Evolutionary conservation across 1,139 yeast species (phyloP).

Genomic region (Lodderomyces parapsilosis): DNA sequence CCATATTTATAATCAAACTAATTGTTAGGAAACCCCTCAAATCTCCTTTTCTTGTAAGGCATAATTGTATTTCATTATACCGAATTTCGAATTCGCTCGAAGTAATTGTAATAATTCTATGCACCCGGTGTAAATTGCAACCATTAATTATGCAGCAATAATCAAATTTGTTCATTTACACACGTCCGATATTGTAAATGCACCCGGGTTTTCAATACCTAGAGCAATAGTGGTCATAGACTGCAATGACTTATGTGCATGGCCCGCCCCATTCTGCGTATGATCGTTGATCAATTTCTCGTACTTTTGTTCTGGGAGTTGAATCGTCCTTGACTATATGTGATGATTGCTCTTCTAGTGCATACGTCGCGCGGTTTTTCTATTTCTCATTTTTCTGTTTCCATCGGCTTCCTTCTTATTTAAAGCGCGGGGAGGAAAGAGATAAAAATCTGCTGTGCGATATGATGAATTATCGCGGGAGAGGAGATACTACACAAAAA

Average conservation of each 20-base stretch:
- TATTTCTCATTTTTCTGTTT: no score
- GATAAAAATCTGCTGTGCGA: no score
- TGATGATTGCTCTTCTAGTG: background rate
- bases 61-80: background rate
- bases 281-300: background rate
- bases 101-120: background rate
- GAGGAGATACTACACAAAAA: background rate
- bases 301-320: background rate
- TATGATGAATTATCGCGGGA: background rate
- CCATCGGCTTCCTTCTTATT: background rate
- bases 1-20: background rate
- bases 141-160: no score
- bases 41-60: background rate
- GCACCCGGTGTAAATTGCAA: background rate
- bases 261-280: background rate
- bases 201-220: no score
- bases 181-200: background rate
- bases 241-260: background rate
- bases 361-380: no score
- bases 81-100: background rate
- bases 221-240: no score
- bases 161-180: background rate
- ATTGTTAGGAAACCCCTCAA: background rate
- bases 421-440: background rate
- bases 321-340: background rate